Base-by-base conservation (phyloP, 257 asterid genomes). In the Solanum sejunctum region DNA sequence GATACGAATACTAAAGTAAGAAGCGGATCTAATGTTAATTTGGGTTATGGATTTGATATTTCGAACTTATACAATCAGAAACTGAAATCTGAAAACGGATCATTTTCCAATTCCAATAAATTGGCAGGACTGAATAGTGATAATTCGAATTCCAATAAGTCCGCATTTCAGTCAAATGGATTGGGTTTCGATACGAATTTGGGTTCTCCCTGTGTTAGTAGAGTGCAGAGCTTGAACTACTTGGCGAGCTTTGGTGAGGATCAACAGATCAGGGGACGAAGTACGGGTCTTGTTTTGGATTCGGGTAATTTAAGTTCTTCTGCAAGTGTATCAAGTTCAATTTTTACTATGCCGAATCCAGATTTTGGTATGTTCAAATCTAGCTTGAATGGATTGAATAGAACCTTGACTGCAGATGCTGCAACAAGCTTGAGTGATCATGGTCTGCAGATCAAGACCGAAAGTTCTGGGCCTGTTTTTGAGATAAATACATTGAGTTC, bases 61-160 rank as follows among this genome's bases (percentile, higher is more conserved):
- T 85, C 90, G 47, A 89, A 88, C 86, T 78, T 91, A 88, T 91
- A 84, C 85, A 85, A 81, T 86, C 85, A 84, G 17, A 87, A 85
- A 86, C 81, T 56, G 81, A 87, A 82, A 83, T 85, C 84, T 45
- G 90, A 86, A 11, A 87, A 80, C 43, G 70, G 82, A 70, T 64
- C 84, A 7, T 70, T 73, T 81, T 70, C 88, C 41, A 88, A 83
- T 75, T 71, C 88, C 36, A 21, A 51, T 23, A 84, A 51, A 23
- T 32, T 49, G 61, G 45, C 23, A 8, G 45, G 81, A 5, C 18
- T 49, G 60, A 39, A 75, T 75, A 49, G 60, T 67, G 80, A 10
- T 69, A 83, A 83, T 36, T 75, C 5, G 81, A 83, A 26, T 58
- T 69, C 64, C 43, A 69, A 69, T 18, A 78, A 32, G 7, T 49